Percentiles rank a stretch among this genome's conserved stretches.
These are phyloP conservation scores for Meripilus lineatus DNA, from an alignment of 1,284 basidiomycete species.

Conservation along the genomic window DNA sequence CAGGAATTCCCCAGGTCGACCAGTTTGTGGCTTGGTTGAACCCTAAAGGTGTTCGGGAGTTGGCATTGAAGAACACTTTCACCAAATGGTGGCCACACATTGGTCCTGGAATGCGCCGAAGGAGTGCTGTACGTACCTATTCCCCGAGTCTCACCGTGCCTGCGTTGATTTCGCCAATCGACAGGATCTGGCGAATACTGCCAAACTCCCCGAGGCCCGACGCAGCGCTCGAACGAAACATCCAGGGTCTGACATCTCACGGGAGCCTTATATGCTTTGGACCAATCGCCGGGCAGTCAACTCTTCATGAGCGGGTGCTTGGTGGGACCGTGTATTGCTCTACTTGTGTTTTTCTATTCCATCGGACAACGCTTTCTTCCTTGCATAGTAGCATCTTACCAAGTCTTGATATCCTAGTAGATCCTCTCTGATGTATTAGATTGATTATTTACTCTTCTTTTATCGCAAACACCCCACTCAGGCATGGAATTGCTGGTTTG, in stretches of 20 bases:
- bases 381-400: too few species aligned
- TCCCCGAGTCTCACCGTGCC: not conserved
- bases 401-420: too few species aligned
- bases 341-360: too few species aligned
- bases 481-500: too few species aligned
- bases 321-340: too few species aligned
- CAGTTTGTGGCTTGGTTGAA: slow-evolving; percentile 88
- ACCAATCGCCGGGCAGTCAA: slow-evolving; percentile 65
- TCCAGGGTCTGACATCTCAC: slow-evolving; percentile 53
- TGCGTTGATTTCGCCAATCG: slow-evolving; percentile 3
- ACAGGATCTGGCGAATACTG: slow-evolving; percentile 63
- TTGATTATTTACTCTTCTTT: too few species aligned
- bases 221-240: slow-evolving; percentile 70
- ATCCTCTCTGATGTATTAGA: too few species aligned
- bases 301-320: slow-evolving; percentile 20
- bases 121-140: slow-evolving; percentile 54
- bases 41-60: slow-evolving; percentile 84
- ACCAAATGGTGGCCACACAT: slow-evolving; percentile 86
- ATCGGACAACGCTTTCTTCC: too few species aligned
- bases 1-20: slow-evolving; percentile 52
- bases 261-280: slow-evolving; percentile 83
- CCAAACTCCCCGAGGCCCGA: slow-evolving; percentile 69
- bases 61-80: slow-evolving; percentile 75
- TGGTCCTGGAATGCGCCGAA: slow-evolving; percentile 74
- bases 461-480: too few species aligned